These are phyloP conservation scores for Cordyceps cicadae DNA, from an alignment of 2,329 filamentous ascomycete genomes.

Conservation along the genomic window DNA sequence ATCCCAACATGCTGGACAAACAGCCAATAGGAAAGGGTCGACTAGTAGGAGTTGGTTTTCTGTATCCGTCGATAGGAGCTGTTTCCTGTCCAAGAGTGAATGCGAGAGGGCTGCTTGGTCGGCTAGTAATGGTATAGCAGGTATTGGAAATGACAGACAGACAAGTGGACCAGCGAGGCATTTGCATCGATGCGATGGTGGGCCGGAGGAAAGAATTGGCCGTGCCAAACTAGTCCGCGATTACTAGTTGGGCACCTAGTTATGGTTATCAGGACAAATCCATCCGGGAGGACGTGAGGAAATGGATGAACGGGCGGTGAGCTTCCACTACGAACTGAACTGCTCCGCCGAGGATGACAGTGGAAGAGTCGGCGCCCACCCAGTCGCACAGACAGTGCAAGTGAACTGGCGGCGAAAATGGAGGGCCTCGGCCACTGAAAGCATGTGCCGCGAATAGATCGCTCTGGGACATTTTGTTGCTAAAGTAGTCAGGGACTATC, in stretches of 20 bases:
- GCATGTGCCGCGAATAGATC: conserved; percentile 1
- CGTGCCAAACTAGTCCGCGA: no score
- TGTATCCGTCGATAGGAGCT: no score
- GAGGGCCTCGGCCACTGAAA: conserved; percentile 5
- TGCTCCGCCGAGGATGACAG: background rate
- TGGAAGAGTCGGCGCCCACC: background rate
- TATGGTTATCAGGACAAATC: no score
- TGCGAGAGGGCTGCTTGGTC: background rate
- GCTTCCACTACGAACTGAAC: background rate
- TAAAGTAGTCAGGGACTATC: background rate
- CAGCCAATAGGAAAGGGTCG: background rate
- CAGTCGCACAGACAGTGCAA: background rate
- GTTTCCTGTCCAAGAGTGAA: background rate
- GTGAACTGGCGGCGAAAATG: background rate
- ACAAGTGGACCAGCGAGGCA: background rate
- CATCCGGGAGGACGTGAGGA: background rate
- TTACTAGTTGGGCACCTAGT: no score
- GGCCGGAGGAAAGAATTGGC: background rate
- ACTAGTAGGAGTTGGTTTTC: no score
- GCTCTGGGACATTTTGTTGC: no score
- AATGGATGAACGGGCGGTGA: background rate
- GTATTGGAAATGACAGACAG: conserved; percentile 3
- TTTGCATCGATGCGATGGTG: background rate
- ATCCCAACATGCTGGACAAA: background rate
- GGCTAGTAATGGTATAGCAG: conserved; percentile 7